Percentiles rank a stretch among this genome's conserved stretches.
Evolutionary conservation across 2,329 filamentous ascomycete species (phyloP).

Genomic region (Clarireedia hainanense): DNA sequence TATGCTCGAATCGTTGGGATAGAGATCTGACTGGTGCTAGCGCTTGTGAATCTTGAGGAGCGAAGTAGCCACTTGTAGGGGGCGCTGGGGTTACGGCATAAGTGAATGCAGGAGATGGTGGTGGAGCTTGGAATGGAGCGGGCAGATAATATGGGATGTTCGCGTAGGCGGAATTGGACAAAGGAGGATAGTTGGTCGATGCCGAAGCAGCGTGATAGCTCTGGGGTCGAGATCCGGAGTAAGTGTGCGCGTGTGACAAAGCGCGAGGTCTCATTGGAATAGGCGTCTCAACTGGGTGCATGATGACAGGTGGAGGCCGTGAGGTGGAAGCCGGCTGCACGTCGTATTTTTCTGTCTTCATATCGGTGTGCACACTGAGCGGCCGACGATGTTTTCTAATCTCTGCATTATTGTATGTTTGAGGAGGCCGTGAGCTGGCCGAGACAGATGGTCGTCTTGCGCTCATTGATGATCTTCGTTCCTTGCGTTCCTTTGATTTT

Average conservation of each 20-base stretch:
- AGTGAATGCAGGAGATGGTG: slow-evolving; percentile 7
- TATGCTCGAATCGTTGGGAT: slow-evolving; percentile 19
- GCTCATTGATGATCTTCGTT: background rate
- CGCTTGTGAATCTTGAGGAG: background rate
- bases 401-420: background rate
- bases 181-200: slow-evolving; percentile 3
- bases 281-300: background rate
- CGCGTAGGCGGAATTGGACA: slow-evolving; percentile 3
- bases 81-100: too few relatives aligned
- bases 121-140: slow-evolving; percentile 5
- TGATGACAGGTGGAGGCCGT: slow-evolving; percentile 3
- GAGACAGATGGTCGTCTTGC: background rate
- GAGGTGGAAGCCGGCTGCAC: background rate
- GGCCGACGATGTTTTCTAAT: slow-evolving; percentile 2
- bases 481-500: background rate
- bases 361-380: slow-evolving; percentile 2
- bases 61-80: background rate
- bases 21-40: slow-evolving; percentile 14
- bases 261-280: slow-evolving; percentile 5
- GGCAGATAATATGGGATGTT: background rate
- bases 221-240: background rate
- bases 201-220: slow-evolving; percentile 1
- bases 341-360: slow-evolving; percentile 3
- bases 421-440: slow-evolving; percentile 1
- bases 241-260: slow-evolving; percentile 3